These are phyloP conservation scores for Fusarium circinatum DNA, from an alignment of 2,329 filamentous ascomycete species.

Conservation along the genomic window DNA sequence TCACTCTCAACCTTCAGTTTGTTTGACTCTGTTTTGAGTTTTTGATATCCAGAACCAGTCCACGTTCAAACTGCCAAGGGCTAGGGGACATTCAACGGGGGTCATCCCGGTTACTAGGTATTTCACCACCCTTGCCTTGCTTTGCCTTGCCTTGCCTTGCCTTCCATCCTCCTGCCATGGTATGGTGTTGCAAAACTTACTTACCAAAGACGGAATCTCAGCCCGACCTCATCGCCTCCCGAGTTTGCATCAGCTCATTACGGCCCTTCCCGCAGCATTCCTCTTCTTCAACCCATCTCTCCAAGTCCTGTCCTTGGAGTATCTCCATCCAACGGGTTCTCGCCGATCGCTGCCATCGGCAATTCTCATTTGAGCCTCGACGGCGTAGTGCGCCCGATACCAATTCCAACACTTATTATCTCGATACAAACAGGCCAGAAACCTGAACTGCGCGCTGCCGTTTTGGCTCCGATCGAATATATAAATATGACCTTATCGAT, in stretches of 20 bases:
- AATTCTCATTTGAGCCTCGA: not conserved
- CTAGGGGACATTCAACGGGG: slow-evolving; percentile 36
- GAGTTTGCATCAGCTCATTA: slow-evolving; percentile 43
- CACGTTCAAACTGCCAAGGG: slow-evolving; percentile 11
- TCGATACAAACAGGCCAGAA: slow-evolving; percentile 19
- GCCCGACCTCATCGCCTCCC: slow-evolving; percentile 35
- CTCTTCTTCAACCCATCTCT: slow-evolving; percentile 27
- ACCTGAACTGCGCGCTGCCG: slow-evolving; percentile 39
- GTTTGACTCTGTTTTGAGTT: slow-evolving; percentile 34
- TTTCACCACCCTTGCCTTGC: slow-evolving; percentile 30
- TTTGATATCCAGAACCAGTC: slow-evolving; percentile 30
- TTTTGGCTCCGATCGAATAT: slow-evolving; percentile 31
- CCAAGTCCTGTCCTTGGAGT: slow-evolving; percentile 19
- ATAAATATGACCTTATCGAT: slow-evolving; percentile 48
- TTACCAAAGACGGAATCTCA: slow-evolving; percentile 34
- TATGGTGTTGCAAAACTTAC: slow-evolving; percentile 4
- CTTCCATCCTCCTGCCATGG: slow-evolving; percentile 2
- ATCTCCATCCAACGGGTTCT: slow-evolving; percentile 11
- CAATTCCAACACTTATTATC: not conserved
- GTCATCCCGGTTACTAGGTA: slow-evolving; percentile 41
- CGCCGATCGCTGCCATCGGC: not conserved
- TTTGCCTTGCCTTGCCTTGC: slow-evolving; percentile 5
- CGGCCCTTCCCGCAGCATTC: slow-evolving; percentile 39
- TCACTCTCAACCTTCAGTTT: slow-evolving; percentile 21
- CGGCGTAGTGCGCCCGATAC: slow-evolving; percentile 3